Percentiles rank a stretch among this genome's conserved stretches.
These are phyloP conservation scores for Thuidium tamariscinum DNA, from an alignment of 225 moss, liverwort and hornwort genomes.

Conservation along the genomic window DNA sequence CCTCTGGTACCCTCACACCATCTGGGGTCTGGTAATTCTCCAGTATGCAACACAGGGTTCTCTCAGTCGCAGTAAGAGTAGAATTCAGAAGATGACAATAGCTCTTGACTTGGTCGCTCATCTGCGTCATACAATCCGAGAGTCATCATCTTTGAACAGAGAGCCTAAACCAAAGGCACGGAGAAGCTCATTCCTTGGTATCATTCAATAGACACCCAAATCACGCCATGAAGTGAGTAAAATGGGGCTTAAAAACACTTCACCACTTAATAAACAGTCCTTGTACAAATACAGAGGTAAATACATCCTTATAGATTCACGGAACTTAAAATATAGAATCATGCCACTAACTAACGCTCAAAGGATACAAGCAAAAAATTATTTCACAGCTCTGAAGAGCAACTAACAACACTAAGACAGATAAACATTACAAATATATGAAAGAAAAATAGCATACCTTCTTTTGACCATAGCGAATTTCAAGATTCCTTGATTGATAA, in stretches of 20 bases:
- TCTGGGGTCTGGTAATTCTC: conserved; percentile 79
- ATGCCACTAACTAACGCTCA: neutral
- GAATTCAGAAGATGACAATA: conserved; percentile 82
- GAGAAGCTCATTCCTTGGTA: neutral
- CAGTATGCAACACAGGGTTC: conserved; percentile 77
- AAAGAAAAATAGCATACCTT: conserved; percentile 23
- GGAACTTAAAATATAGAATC: neutral
- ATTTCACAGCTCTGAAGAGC: neutral
- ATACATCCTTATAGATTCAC: neutral
- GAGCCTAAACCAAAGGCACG: neutral
- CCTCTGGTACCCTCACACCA: conserved; percentile 66
- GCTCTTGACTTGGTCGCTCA: conserved; percentile 50
- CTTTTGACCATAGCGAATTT: conserved; percentile 79
- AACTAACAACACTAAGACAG: neutral
- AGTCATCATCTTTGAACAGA: neutral
- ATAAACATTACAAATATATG: neutral
- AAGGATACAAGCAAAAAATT: neutral
- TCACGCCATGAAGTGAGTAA: neutral
- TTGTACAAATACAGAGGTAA: neutral
- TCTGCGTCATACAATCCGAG: conserved; percentile 22
- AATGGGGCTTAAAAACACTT: neutral
- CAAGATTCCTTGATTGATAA: conserved; percentile 74
- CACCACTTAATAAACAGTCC: neutral
- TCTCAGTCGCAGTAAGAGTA: conserved; percentile 76
- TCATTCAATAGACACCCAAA: neutral